Evolutionary conservation across 208 protist species (phyloP).

Genomic region (Crithidia bombi): DNA sequence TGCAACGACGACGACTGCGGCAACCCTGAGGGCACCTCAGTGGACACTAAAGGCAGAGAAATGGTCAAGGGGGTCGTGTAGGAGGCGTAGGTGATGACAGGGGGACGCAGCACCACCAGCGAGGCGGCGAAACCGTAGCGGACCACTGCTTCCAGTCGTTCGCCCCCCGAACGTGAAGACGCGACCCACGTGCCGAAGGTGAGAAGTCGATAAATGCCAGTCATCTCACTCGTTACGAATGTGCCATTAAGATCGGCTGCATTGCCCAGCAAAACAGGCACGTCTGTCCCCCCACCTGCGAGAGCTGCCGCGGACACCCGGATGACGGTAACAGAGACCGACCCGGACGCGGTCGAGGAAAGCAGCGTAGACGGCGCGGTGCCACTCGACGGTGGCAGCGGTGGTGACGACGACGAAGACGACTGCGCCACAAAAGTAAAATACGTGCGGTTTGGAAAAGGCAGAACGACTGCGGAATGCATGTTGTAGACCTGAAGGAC

Average conservation of each 20-base stretch:
- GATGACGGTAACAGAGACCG: background rate
- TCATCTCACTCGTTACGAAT: background rate
- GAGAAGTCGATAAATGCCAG: constrained; percentile 6
- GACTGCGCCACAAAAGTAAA: background rate
- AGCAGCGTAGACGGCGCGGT: background rate
- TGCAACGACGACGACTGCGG: background rate
- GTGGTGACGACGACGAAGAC: background rate
- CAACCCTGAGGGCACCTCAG: background rate
- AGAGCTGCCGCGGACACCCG: background rate
- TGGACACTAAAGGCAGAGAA: background rate
- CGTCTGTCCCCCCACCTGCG: background rate
- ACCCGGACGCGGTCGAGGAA: background rate
- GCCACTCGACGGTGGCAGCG: too few relatives aligned
- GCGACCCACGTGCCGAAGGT: background rate
- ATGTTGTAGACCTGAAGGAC: constrained; percentile 5
- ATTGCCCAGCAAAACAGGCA: constrained; percentile 3
- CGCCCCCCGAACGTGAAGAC: too few relatives aligned
- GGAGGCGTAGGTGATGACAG: constrained; percentile 6
- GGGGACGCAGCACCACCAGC: constrained; percentile 19
- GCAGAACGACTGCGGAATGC: constrained; percentile 2
- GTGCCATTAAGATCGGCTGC: background rate
- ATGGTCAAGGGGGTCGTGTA: background rate
- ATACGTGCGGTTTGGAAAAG: background rate
- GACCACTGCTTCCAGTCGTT: background rate
- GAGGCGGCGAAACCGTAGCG: constrained; percentile 5